Conservation (phyloP, 176 grass and related monocot species). For the Musa troglodytarum region DNA sequence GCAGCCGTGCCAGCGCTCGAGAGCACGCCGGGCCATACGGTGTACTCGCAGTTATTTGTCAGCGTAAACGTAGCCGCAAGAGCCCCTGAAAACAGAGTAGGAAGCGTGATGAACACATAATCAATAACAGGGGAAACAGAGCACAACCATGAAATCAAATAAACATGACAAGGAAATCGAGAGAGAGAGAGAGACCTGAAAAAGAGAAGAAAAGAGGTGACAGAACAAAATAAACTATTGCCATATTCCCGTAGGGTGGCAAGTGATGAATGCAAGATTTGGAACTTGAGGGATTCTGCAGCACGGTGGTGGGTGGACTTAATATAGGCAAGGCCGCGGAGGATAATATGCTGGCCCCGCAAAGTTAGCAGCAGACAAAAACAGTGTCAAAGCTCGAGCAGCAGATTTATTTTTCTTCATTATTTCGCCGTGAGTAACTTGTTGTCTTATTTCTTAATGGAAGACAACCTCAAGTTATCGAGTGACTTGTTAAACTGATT, state of each 20-base stretch:
- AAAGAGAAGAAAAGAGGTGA: background rate
- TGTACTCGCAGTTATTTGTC: conserved; percentile 67
- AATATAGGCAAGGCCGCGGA: too few species aligned
- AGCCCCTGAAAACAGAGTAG: conserved; percentile 30
- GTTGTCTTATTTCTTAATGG: too few species aligned
- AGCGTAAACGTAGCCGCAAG: conserved; percentile 71
- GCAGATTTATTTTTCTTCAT: too few species aligned
- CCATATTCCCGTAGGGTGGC: background rate
- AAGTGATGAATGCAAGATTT: too few species aligned
- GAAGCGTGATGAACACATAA: background rate
- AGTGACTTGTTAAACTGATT: too few species aligned
- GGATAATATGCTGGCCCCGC: too few species aligned
- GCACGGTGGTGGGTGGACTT: too few species aligned
- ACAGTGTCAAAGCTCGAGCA: too few species aligned
- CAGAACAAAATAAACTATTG: background rate
- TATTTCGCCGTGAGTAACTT: too few species aligned
- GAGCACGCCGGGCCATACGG: conserved; percentile 85
- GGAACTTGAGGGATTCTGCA: too few species aligned
- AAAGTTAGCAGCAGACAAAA: too few species aligned
- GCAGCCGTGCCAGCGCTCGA: conserved; percentile 60
- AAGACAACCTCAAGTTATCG: too few species aligned
- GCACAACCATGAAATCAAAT: background rate
- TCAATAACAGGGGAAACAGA: background rate
- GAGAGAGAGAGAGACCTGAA: background rate
- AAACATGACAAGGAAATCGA: background rate